Base-by-base conservation (phyloP, 805 yeast genomes). In the Scheffersomyces spartinae region DNA sequence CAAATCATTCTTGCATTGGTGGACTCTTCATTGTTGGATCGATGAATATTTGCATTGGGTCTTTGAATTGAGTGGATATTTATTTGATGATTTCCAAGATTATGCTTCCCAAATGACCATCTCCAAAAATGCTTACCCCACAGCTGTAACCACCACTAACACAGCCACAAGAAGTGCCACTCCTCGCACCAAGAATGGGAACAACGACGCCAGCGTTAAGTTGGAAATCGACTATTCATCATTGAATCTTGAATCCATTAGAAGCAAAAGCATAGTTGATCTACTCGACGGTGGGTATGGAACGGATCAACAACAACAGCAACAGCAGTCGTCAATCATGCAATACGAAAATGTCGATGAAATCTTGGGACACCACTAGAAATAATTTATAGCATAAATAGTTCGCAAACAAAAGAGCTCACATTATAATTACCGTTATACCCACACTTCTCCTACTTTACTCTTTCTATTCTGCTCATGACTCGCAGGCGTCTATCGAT, bases 11-110 rank as follows among this genome's bases (percentile, higher is more conserved):
- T 74, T 73, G 7, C 68, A 73, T 3, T 80, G 88, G 88, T 78
- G 84, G 83, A 62, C 71, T 22, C 57, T 77, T 3, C 57, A 80
- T 29, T 73, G 84, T 43, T 80, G 88, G 85, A 55, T 74, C 5
- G 83, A 75, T 40, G 88, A 79, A 40, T 78, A 71, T 63, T 54
- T 77, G 32, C 64, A 64, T 2, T 75, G 83, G 73, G 52, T 67
- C 29, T 74, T 76, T 14, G 84, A 77, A 40, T 47, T 71, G 9
- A 75, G 77, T 4, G 75, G 76, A 0, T 65, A 64, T 33, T 43
- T 71, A 13, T 47, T 49, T 19, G 46, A 41, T 10, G 59, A 51
- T 19, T 46, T 49, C 29, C 33, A 17, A n/a, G n/a, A n/a, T n/a
- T n/a, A n/a, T n/a, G n/a, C n/a, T n/a, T n/a, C n/a, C n/a, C n/a